Conservation (phyloP, 192 early-diverging fungal genomes). For the Dissophora globulifera region DNA sequence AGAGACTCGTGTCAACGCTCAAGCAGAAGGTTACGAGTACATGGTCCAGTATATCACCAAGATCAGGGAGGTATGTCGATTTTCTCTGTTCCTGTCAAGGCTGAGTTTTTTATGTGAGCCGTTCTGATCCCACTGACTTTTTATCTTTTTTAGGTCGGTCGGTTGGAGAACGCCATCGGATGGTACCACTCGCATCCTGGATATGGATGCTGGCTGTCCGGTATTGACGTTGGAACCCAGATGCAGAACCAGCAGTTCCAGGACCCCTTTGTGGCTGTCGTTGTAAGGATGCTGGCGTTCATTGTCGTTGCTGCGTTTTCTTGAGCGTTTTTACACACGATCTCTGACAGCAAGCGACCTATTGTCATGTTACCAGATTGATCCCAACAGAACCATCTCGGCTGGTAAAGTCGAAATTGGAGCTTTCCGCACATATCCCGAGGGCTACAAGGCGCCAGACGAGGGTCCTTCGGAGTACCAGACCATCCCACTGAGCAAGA, state of each 20-base stretch:
- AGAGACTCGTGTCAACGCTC: conserved; percentile 96
- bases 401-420: conserved; percentile 98
- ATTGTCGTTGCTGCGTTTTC: too few relatives aligned
- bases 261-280: conserved; percentile 95
- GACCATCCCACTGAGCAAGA: conserved; percentile 92
- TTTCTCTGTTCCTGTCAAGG: too few relatives aligned
- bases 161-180: conserved; percentile 92
- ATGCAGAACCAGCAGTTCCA: conserved; percentile 94
- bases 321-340: too few relatives aligned
- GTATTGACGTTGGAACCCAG: conserved; percentile 97
- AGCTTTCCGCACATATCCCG: conserved; percentile 98
- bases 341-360: not conserved
- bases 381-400: conserved; percentile 96
- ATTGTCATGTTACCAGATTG: conserved; percentile 75
- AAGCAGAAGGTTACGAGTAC: conserved; percentile 94
- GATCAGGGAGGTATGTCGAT: conserved; percentile 73
- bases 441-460: conserved; percentile 83
- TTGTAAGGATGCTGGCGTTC: conserved; percentile 64
- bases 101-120: too few relatives aligned
- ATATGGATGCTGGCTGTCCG: conserved; percentile 99
- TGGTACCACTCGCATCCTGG: conserved; percentile 99
- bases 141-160: conserved; percentile 71
- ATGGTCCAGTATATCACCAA: conserved; percentile 94
- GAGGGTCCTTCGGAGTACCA: conserved; percentile 87
- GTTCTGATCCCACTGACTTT: not conserved